Base-by-base conservation (phyloP, 108 stramenopile genomes). In the Nitzschia putrida region DNA sequence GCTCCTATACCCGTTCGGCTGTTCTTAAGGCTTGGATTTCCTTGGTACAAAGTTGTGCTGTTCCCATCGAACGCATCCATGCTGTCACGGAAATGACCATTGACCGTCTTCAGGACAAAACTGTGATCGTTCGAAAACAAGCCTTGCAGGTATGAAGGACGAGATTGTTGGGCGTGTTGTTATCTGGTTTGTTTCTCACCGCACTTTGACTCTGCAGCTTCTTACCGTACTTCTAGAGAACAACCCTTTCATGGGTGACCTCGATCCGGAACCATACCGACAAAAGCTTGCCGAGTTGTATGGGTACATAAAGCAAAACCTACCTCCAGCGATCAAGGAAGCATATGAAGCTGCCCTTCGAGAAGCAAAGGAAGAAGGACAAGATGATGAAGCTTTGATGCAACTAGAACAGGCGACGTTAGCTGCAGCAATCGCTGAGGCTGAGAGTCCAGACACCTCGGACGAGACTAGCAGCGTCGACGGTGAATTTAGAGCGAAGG, bases 61-160 rank as follows among this genome's bases (percentile, higher is more conserved):
- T 98, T 38, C 96, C 97, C 6, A 70, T 85, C 40, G 88, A 82
- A 37, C 61, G 88, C 8, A 58, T 92, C 42, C 80, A 82, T 65
- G 80, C 80, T 47, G 94, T 95, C 20, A 93, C 96, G 13, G 70
- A 53, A 0, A 80, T 95, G 54, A 96, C 94, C 4, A 83, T 88
- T 57, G 95, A 94, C 64, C 81, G 98, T 21, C 77, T 99, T 24
- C 81, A 88, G 53, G 98, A 99, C 57, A 96, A 93, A 78, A 94
- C 95, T 66, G 91, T 96, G n/a, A 81, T 96, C 63, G 97, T 96
- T 57, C 80, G 98, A 29, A 85, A 95, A 57, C 87, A 83, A 64
- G 91, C 97, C 11, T 83, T 95, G 69, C 87, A 92, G 92, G 92
- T 93, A 74, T 70, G 88, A 68, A 34, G 22, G 14, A 1, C 16